A percentile compares a stretch with the other conserved stretches of the same genome.
Evolutionary conservation across 106 monocot species (phyloP).

Genomic region (Dendrobium nobile): DNA sequence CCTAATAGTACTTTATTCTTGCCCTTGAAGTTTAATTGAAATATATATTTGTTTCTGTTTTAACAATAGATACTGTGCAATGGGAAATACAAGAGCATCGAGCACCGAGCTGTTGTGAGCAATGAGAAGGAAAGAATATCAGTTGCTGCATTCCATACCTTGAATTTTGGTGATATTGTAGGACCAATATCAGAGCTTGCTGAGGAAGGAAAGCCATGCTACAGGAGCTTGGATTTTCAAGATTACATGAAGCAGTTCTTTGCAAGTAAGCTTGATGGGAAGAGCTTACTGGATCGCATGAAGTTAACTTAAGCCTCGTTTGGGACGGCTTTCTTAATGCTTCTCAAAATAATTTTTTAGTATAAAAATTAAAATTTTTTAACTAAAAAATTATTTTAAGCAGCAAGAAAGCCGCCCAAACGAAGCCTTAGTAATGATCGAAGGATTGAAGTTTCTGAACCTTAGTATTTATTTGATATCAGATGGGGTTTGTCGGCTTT

Average conservation of each 20-base stretch:
- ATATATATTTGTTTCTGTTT: background rate
- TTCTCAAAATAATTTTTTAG: no score
- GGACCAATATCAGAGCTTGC: conserved; percentile 12
- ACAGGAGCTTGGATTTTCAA: conserved; percentile 13
- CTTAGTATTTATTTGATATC: no score
- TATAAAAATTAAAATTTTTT: no score
- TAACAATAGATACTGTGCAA: conserved; percentile 14
- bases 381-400: no score
- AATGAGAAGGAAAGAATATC: conserved; percentile 16
- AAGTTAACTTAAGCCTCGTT: background rate
- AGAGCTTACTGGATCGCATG: conserved; percentile 15
- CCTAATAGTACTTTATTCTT: no score
- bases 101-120: conserved; percentile 19
- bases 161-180: conserved; percentile 1
- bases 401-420: no score
- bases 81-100: conserved; percentile 24
- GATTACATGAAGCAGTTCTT: conserved; percentile 16
- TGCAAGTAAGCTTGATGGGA: conserved; percentile 23
- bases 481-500: no score
- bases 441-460: no score
- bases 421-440: no score
- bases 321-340: no score
- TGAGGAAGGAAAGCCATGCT: background rate
- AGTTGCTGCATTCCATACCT: conserved; percentile 13
- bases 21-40: no score